Percentiles rank a stretch among this genome's conserved stretches.
These are phyloP conservation scores for Kwoniella newhampshirensis DNA, from an alignment of 768 basidiomycete genomes.

Conservation along the genomic window DNA sequence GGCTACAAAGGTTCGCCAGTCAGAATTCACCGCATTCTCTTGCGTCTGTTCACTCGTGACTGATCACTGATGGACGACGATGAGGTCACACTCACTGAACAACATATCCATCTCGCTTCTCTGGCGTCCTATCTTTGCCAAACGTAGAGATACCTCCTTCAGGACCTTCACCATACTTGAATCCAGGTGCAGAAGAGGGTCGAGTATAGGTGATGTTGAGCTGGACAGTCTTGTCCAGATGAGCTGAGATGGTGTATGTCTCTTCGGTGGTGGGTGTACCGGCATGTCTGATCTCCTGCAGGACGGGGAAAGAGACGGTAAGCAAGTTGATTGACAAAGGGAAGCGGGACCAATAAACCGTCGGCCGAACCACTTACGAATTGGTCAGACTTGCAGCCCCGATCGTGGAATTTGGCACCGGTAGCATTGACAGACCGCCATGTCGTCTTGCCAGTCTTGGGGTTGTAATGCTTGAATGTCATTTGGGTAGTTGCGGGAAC, in stretches of 20 bases:
- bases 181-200: conserved; percentile 72
- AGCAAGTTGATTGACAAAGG: background rate
- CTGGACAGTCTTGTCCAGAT: conserved; percentile 75
- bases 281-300: conserved; percentile 52
- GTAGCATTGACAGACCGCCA: conserved; percentile 82
- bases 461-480: conserved; percentile 81
- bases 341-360: conserved; percentile 59
- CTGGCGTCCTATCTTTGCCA: conserved; percentile 46
- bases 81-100: conserved; percentile 59
- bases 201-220: conserved; percentile 72
- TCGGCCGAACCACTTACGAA: conserved; percentile 52
- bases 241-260: conserved; percentile 74
- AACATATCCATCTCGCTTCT: conserved; percentile 60
- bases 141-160: conserved; percentile 65
- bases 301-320: background rate
- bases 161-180: conserved; percentile 84
- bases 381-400: conserved; percentile 46
- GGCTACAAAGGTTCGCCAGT: conserved; percentile 47
- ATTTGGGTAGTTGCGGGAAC: conserved; percentile 96
- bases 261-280: conserved; percentile 62
- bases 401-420: conserved; percentile 41
- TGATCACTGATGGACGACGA: no score
- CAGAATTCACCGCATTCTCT: background rate
- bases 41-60: background rate
- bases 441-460: conserved; percentile 66